Conservation (phyloP, 768 basidiomycete genomes). For the Fomitopsis pulvina region DNA sequence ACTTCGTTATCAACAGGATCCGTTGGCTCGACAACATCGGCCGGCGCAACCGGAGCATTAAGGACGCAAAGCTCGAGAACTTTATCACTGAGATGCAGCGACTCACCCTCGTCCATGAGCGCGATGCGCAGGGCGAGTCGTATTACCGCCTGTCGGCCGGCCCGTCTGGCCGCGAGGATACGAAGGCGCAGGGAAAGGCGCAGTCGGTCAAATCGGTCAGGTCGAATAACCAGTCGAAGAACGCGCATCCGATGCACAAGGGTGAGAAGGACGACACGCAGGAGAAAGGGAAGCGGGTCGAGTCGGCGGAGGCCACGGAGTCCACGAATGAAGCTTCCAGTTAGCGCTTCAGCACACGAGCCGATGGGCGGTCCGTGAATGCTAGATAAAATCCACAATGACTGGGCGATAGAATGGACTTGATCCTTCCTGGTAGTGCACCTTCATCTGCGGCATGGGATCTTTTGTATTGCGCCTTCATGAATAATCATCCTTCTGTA, state of each 20-base stretch:
- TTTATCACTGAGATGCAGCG: constrained; percentile 33
- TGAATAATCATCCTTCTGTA: too few relatives aligned
- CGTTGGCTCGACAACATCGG: constrained; percentile 34
- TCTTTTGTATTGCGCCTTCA: too few relatives aligned
- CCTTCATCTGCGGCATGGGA: too few relatives aligned
- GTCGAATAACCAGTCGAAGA: not conserved
- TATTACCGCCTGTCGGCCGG: constrained; percentile 15
- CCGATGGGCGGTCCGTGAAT: too few relatives aligned
- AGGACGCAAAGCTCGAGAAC: constrained; percentile 31
- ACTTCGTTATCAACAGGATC: constrained; percentile 32
- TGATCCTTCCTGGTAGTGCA: not conserved
- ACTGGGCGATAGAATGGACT: not conserved
- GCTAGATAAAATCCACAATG: not conserved
- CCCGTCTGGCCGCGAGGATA: not conserved
- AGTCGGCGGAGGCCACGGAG: not conserved
- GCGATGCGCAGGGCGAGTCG: constrained; percentile 11
- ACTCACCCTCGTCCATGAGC: constrained; percentile 36
- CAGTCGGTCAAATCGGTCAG: not conserved
- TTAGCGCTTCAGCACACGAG: not conserved
- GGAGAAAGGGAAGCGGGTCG: not conserved
- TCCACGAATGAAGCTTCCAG: not conserved
- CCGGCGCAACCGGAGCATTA: constrained; percentile 24
- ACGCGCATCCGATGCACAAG: not conserved
- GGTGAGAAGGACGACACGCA: not conserved
- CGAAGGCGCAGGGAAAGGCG: not conserved